These are phyloP conservation scores for Aegle marmelos DNA, from an alignment of 345 rosid species.

Conservation along the genomic window DNA sequence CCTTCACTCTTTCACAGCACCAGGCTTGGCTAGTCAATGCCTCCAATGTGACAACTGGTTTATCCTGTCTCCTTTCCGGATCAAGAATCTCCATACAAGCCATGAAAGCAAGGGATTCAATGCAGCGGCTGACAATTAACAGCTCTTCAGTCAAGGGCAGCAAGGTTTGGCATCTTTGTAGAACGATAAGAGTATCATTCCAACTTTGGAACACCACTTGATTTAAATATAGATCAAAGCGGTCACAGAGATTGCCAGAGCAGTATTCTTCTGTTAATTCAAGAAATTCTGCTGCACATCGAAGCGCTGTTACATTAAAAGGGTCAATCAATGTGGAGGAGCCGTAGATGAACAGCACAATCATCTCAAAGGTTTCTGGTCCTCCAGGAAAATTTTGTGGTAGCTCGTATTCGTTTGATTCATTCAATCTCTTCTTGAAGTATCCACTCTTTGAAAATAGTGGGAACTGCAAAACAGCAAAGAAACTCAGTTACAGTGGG, in stretches of 20 bases:
- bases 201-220: slow-evolving; percentile 78
- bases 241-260: slow-evolving; percentile 59
- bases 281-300: slow-evolving; percentile 77
- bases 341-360: slow-evolving; percentile 60
- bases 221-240: slow-evolving; percentile 70
- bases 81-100: slow-evolving; percentile 92
- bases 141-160: slow-evolving; percentile 63
- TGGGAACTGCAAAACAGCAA: slow-evolving; percentile 45
- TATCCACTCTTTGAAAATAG: slow-evolving; percentile 65
- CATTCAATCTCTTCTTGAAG: slow-evolving; percentile 48
- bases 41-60: slow-evolving; percentile 52
- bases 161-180: slow-evolving; percentile 52
- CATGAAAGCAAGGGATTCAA: slow-evolving; percentile 77
- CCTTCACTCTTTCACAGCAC: slow-evolving; percentile 45
- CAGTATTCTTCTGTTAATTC: slow-evolving; percentile 67
- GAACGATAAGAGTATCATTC: slow-evolving; percentile 72
- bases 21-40: slow-evolving; percentile 47
- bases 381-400: slow-evolving; percentile 76
- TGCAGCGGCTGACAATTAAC: slow-evolving; percentile 73
- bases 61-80: slow-evolving; percentile 64
- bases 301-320: slow-evolving; percentile 61
- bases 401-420: slow-evolving; percentile 48
- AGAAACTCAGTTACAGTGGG: neutral
- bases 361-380: slow-evolving; percentile 68
- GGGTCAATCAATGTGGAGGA: slow-evolving; percentile 65